These are phyloP conservation scores for Euphorbia peplus DNA, from an alignment of 345 rosid species.

Conservation along the genomic window DNA sequence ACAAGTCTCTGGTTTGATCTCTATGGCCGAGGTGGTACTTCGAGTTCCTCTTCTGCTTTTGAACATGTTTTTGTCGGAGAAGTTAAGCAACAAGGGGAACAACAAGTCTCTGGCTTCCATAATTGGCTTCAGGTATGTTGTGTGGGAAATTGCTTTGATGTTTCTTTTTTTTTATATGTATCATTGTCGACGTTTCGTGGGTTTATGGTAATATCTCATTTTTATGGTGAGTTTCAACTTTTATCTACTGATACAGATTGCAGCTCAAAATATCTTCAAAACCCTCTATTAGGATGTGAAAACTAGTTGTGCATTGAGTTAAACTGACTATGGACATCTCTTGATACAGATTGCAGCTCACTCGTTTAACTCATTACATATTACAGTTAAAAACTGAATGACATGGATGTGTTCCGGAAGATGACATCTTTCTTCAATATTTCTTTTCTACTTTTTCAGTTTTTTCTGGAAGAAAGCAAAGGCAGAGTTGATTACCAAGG, in stretches of 20 bases:
- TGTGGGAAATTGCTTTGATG: neutral
- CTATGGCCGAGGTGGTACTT: slow-evolving; percentile 78
- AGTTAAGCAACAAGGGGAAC: slow-evolving; percentile 64
- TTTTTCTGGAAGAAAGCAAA: slow-evolving; percentile 88
- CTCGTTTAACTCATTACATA: too few relatives aligned
- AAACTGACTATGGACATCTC: too few relatives aligned
- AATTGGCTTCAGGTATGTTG: slow-evolving; percentile 89
- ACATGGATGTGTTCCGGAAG: neutral
- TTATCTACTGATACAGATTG: neutral
- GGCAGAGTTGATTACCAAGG: slow-evolving; percentile 86
- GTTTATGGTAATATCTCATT: neutral
- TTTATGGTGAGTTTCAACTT: neutral
- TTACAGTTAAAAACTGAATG: neutral
- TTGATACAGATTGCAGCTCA: too few relatives aligned
- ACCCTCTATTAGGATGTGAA: neutral
- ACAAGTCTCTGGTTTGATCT: slow-evolving; percentile 81
- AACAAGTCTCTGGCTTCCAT: slow-evolving; percentile 86
- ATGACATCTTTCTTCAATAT: neutral
- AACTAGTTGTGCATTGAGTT: too few relatives aligned
- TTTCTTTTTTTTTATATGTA: neutral
- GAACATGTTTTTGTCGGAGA: slow-evolving; percentile 98
- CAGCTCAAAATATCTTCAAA: neutral
- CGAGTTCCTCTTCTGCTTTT: slow-evolving; percentile 84
- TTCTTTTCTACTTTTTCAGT: slow-evolving; percentile 35
- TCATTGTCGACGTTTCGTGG: neutral